Percentiles rank a stretch among this genome's conserved stretches.
phyloP scores from a whole-genome alignment of 306 rosid genomes.

The Mucuna pruriens region DNA sequence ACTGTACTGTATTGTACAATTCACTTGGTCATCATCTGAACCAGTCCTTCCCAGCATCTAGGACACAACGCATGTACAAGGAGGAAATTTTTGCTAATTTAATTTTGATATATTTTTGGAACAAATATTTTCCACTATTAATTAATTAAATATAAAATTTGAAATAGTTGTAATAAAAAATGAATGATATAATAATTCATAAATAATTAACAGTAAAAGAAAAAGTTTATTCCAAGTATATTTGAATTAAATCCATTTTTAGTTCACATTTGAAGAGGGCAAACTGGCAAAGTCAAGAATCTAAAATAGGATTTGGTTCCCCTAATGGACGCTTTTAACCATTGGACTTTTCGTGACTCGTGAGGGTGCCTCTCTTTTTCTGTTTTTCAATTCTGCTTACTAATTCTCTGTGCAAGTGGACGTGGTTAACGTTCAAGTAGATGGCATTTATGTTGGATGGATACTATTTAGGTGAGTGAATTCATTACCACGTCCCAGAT shows the following conservation, averaged over 20 bases:
- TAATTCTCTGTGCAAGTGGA: neutral
- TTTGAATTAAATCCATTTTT: neutral
- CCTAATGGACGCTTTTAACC: neutral
- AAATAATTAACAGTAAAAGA: no score
- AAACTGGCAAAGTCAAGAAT: slow-evolving; percentile 19
- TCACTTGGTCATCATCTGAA: neutral
- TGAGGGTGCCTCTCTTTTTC: neutral
- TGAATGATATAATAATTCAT: no score
- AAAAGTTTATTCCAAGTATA: neutral
- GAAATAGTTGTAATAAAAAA: neutral
- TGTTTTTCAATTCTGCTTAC: slow-evolving; percentile 2
- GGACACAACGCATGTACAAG: neutral
- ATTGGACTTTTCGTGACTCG: neutral
- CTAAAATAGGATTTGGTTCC: slow-evolving; percentile 12
- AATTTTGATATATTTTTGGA: neutral
- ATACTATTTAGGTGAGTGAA: neutral
- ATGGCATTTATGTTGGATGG: neutral
- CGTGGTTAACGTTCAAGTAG: neutral
- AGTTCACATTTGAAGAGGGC: neutral
- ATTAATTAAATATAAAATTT: neutral
- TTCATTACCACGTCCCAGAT: neutral
- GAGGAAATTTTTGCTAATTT: neutral
- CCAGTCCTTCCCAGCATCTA: slow-evolving; percentile 1
- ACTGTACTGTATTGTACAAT: neutral
- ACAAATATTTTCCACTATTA: neutral